phyloP scores from a whole-genome alignment of 768 basidiomycete species.

The Mrakia hoshinonis region DNA sequence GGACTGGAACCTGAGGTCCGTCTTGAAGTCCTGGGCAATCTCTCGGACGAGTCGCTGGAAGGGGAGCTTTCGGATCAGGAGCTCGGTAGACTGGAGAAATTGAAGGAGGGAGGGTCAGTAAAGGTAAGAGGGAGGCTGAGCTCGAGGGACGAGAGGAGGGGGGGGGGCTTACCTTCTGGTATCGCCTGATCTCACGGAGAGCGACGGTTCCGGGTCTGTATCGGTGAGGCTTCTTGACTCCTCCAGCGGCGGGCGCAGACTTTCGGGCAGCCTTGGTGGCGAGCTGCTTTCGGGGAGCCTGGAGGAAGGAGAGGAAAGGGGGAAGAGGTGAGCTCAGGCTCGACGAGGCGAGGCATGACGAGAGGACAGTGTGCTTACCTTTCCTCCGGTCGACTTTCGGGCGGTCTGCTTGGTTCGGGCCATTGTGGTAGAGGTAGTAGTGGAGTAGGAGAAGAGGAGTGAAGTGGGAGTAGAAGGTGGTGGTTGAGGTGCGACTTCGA shows the following conservation, averaged over 20 bases:
- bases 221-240: conserved; percentile 45
- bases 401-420: conserved; percentile 6
- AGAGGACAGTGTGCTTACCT: neutral
- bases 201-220: conserved; percentile 76
- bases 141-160: conserved; percentile 3
- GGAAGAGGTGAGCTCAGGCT: neutral
- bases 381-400: conserved; percentile 10
- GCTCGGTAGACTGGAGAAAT: conserved; percentile 57
- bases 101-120: conserved; percentile 33
- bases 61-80: conserved; percentile 54
- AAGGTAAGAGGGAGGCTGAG: neutral
- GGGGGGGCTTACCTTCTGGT: conserved; percentile 61
- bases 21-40: conserved; percentile 34
- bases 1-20: conserved; percentile 47
- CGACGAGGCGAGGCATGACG: neutral
- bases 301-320: neutral
- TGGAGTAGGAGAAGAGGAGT: neutral
- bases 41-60: conserved; percentile 32
- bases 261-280: conserved; percentile 55
- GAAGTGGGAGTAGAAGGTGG: neutral
- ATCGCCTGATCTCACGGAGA: conserved; percentile 94
- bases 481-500: neutral
- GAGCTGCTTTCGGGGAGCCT: conserved; percentile 59
- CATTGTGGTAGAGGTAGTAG: neutral
- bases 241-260: conserved; percentile 45